phyloP scores from a whole-genome alignment of 108 stramenopile genomes.

The Discostella pseudostelligera region DNA sequence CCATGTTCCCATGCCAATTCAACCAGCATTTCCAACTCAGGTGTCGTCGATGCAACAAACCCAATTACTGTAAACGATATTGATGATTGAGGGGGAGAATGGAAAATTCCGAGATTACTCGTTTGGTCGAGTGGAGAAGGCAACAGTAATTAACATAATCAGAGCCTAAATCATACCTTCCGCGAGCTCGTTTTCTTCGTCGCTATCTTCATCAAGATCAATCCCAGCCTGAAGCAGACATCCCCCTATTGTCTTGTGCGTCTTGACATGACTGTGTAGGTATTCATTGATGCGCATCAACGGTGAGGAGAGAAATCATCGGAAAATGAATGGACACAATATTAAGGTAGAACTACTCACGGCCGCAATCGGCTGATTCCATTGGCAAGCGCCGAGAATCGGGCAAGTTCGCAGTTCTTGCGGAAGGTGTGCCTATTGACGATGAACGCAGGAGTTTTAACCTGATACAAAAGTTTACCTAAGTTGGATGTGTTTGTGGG shows the following conservation, averaged over 20 bases:
- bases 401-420: constrained; percentile 22
- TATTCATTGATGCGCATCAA: not conserved
- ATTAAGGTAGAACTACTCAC: not conserved
- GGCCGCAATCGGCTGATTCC: constrained; percentile 23
- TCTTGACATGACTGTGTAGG: constrained; percentile 38
- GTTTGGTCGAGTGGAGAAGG: not conserved
- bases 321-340: not conserved
- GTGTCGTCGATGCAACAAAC: constrained; percentile 41
- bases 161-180: not conserved
- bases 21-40: constrained; percentile 29
- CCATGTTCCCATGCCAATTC: constrained; percentile 10
- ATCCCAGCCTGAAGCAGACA: constrained; percentile 33
- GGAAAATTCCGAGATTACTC: not conserved
- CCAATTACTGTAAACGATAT: constrained; percentile 18
- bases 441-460: constrained; percentile 28
- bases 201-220: not conserved
- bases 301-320: not conserved
- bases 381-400: constrained; percentile 10
- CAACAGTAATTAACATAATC: not conserved
- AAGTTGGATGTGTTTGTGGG: too few species aligned
- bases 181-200: not conserved
- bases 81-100: not conserved
- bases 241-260: constrained; percentile 44
- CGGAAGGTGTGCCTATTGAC: constrained; percentile 24
- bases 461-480: too few species aligned